Base-by-base conservation (phyloP, 805 yeast genomes). In the Saccharomycopsis sp. region DNA sequence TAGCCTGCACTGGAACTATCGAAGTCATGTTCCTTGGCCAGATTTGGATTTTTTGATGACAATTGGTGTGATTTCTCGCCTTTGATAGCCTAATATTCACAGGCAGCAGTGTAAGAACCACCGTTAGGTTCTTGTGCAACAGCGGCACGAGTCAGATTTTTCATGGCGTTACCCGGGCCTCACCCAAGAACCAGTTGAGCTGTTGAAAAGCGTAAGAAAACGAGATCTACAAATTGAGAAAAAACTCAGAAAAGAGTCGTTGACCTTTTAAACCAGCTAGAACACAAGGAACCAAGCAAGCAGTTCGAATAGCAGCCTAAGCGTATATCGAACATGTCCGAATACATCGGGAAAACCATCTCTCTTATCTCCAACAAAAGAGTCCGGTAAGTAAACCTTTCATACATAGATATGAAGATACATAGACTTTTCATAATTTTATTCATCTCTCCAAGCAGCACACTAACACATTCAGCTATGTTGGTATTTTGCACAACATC, bases 281-380 rank as follows among this genome's bases (percentile, higher is more conserved):
- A n/a, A n/a, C n/a, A n/a, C n/a, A n/a, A n/a, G n/a, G n/a, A n/a
- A n/a, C n/a, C n/a, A n/a, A n/a, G n/a, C n/a, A n/a, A n/a, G n/a
- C n/a, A n/a, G n/a, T n/a, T n/a, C n/a, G n/a, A n/a, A n/a, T n/a
- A n/a, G n/a, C n/a, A n/a, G n/a, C n/a, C n/a, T n/a, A n/a, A 50
- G 29, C 12, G 7, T 8, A n/a, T 24, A 34, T 24, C 44, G n/a
- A 55, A 34, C 51, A 94, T 94, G 98, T 86, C 97, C 51, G 91
- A 91, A 68, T 91, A 86, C 71, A 87, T 91, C 64, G 98, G 98
- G 8, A 89, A 89, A 70, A 85, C 92, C 54, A 89, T 91, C 65
- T 83, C 94, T 24, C 77, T 90, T 69, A 80, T 87, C 62, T 85
- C 95, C 59, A 82, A 81, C 68, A 84, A 87, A 65, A 89, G 89